Base-by-base conservation (phyloP, 805 yeast genomes). In the Kodamaea fukazawae region DNA sequence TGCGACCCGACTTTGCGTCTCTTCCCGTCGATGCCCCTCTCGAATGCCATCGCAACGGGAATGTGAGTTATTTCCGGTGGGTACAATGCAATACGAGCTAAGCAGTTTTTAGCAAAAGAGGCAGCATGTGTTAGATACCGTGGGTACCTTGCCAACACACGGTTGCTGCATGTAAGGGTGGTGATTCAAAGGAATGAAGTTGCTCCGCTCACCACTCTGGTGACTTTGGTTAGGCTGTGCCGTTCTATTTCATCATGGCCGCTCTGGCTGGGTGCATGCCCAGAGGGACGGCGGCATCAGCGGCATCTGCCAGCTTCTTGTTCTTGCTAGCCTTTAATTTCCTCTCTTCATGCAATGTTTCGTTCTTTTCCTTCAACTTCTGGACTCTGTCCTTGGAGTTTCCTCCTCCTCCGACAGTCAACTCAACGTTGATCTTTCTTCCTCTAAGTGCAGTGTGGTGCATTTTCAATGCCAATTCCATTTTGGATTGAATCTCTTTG, bases 361-460 rank as follows among this genome's bases (percentile, higher is more conserved):
- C 83, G 59, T 91, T 91, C 71, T 91, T 91, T 35, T 75, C 76
- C 54, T 79, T 78, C 51, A 93, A 73, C 63, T 93, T 93, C 40
- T 76, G 40, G 27, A 78, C 51, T 54, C 95, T 68, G 30, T 67
- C 72, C 43, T 74, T 67, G 7, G 95, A 81, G 59, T 91, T 91
- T 41, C 97, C 97, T 34, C 99, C 99, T 30, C 99, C 99, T 41
- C 99, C 99, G 36, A 88, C 99, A 2, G 98, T 93, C 52, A 93
- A 73, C 60, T 93, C 99, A 26, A 93, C 97, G 56, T 93, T 93
- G 55, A 93, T 90, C 59, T 82, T 87, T 50, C 96, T 74, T 32
- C 75, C 73, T 42, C 78, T 73, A 47, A 91, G 58, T 7, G 68
- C 53, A 3, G 91, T 73, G 61, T 87, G 96, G 61, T 93, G 96